Evolutionary conservation across 352 stramenopile species (phyloP).

Genomic region (Phytophthora megakarya): DNA sequence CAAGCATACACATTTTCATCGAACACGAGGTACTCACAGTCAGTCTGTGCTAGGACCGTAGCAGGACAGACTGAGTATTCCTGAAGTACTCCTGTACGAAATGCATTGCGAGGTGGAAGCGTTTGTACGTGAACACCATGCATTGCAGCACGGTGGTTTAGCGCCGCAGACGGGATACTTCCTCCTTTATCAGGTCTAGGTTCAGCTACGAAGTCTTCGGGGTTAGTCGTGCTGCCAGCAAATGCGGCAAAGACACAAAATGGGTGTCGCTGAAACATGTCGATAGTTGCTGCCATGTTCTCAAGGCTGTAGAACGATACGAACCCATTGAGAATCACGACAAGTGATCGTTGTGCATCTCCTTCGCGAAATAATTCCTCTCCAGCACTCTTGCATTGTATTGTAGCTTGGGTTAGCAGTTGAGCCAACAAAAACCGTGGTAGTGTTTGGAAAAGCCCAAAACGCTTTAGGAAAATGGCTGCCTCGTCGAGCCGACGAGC

Average conservation of each 20-base stretch:
- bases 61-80: conserved; percentile 46
- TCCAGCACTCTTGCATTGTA: conserved; percentile 48
- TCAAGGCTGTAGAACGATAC: conserved; percentile 69
- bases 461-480: conserved; percentile 43
- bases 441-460: conserved; percentile 42
- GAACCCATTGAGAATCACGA: conserved; percentile 59
- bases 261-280: conserved; percentile 67
- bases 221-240: conserved; percentile 34
- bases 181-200: conserved; percentile 4
- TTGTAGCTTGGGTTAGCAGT: conserved; percentile 33
- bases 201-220: conserved; percentile 36
- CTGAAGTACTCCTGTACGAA: conserved; percentile 58
- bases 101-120: conserved; percentile 51
- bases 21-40: conserved; percentile 57
- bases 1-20: conserved; percentile 49
- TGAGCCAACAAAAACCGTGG: conserved; percentile 50
- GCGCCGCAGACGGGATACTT: background rate
- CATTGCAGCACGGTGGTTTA: conserved; percentile 48
- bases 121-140: conserved; percentile 67
- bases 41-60: conserved; percentile 57
- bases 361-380: conserved; percentile 66
- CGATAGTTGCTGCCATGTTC: conserved; percentile 52
- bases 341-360: conserved; percentile 36
- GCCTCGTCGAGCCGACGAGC: conserved; percentile 30
- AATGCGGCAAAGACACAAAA: conserved; percentile 58